Conservation (phyloP, 345 rosid species). For the Isatis tinctoria region DNA sequence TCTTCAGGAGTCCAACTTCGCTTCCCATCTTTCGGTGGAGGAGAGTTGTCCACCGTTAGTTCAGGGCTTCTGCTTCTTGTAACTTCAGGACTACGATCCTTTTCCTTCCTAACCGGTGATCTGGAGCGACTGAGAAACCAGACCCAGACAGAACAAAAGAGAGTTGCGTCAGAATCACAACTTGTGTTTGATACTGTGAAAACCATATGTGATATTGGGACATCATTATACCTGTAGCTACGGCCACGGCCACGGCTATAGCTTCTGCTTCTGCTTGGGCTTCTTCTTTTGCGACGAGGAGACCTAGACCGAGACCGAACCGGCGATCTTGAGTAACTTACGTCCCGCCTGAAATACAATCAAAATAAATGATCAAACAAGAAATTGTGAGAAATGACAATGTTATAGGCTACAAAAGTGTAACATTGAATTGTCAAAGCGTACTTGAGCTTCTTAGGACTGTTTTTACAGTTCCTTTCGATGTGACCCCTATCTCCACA, state of each 20-base stretch:
- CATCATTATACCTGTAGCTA: slow-evolving; percentile 51
- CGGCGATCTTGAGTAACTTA: slow-evolving; percentile 65
- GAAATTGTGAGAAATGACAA: neutral
- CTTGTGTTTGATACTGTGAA: neutral
- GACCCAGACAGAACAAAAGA: neutral
- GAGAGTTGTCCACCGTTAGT: slow-evolving; percentile 26
- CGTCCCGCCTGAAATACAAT: slow-evolving; percentile 36
- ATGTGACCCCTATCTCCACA: slow-evolving; percentile 92
- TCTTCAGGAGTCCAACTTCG: slow-evolving; percentile 50
- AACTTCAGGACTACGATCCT: slow-evolving; percentile 46
- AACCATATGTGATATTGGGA: neutral
- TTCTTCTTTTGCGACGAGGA: slow-evolving; percentile 69
- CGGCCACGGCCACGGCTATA: slow-evolving; percentile 68
- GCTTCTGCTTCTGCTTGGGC: slow-evolving; percentile 75
- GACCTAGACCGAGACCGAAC: slow-evolving; percentile 38
- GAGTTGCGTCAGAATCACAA: neutral
- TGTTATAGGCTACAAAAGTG: neutral
- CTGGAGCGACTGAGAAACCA: slow-evolving; percentile 55
- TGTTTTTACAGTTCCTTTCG: slow-evolving; percentile 84
- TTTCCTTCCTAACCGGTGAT: slow-evolving; percentile 63
- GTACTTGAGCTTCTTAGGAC: slow-evolving; percentile 69
- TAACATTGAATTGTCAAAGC: neutral
- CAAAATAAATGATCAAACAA: neutral
- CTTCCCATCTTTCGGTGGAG: slow-evolving; percentile 47
- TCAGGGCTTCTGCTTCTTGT: slow-evolving; percentile 42